A percentile compares a stretch with the other conserved stretches of the same genome.
These are phyloP conservation scores for Yamadazyma songkhlaensis DNA, from an alignment of 1,139 yeast species.

Conservation along the genomic window DNA sequence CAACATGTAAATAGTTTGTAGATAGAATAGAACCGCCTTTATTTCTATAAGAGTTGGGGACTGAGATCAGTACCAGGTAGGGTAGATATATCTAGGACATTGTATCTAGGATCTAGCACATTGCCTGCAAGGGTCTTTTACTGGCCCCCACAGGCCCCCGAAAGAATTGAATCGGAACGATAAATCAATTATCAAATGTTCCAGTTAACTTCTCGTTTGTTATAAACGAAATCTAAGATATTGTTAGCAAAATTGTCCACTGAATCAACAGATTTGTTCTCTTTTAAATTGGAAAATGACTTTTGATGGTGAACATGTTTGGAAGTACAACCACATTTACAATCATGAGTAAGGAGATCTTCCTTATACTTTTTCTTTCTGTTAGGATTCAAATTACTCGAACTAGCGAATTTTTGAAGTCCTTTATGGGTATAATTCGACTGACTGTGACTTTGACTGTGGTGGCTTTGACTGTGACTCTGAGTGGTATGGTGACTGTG, in stretches of 20 bases:
- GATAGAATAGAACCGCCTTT: background rate
- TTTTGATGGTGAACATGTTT: slow-evolving; percentile 3
- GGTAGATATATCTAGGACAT: too few relatives aligned
- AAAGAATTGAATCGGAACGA: too few relatives aligned
- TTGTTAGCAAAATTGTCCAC: slow-evolving; percentile 18
- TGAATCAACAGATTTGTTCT: slow-evolving; percentile 16
- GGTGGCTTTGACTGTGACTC: too few relatives aligned
- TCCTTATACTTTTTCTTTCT: slow-evolving; percentile 12
- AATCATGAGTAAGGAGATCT: slow-evolving; percentile 13
- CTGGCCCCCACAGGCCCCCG: too few relatives aligned
- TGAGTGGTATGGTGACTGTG: too few relatives aligned
- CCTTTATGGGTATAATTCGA: background rate
- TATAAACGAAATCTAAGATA: slow-evolving; percentile 17
- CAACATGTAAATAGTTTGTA: slow-evolving; percentile 8
- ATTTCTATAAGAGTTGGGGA: slow-evolving; percentile 4
- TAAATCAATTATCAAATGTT: slow-evolving; percentile 10
- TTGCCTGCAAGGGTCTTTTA: too few relatives aligned
- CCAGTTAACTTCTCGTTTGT: slow-evolving; percentile 18
- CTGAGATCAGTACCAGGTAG: too few relatives aligned
- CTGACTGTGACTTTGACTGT: background rate
- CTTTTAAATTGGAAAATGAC: slow-evolving; percentile 6
- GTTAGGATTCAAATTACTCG: slow-evolving; percentile 4
- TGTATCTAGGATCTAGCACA: too few relatives aligned
- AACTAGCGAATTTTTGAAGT: slow-evolving; percentile 4
- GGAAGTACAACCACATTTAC: slow-evolving; percentile 14